Base-by-base conservation (phyloP, 352 stramenopile species). In the Phytophthora sp. region DNA sequence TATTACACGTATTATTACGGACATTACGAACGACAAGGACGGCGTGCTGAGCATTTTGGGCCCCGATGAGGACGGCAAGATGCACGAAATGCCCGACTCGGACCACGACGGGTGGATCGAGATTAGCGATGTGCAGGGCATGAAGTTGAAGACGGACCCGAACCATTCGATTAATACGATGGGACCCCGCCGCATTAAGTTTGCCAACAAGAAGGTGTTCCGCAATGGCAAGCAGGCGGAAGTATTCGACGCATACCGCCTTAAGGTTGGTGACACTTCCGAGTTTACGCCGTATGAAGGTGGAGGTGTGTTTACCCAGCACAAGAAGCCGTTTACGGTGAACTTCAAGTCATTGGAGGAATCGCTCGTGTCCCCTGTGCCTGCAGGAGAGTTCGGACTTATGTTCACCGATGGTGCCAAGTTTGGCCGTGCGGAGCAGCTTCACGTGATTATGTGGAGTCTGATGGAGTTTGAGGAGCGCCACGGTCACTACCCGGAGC, bases 351-450 rank as follows among this genome's bases (percentile, higher is more conserved):
- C 87, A 45, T 67, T 95, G 13, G 78, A 93, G 55, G 82, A 88
- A 41, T 81, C 79, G 37, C 69, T 95, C 0, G 72, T 85, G 32
- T 72, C 84, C 30, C 87, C 87, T 5, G 76, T 95, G 38, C 66
- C 75, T 42, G 82, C 79, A 30, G 82, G 82, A 2, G 83, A 93
- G 21, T 95, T 77, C 56, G 84, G 87, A 0, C 77, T 95, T 23
- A 93, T 93, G 82, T 95, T 95, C 41, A 94, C 87, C 13, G 87
- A 95, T 55, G 87, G 87, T 24, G 84, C 87, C 53, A 95, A 95
- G 68, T 91, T 95, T 75, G 86, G 87, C n/a, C 84, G 87, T 17
- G 84, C 87, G 2, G 87, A 95, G 48, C 87, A 95, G 50, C 70
- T 95, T 50, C 87, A 94, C 34, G 54, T 93, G 7, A 82, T 84